Evolutionary conservation across 768 basidiomycete species (phyloP), one percentile per base, ranked within the genome.

Genomic region (Tylopilus felleus): DNA sequence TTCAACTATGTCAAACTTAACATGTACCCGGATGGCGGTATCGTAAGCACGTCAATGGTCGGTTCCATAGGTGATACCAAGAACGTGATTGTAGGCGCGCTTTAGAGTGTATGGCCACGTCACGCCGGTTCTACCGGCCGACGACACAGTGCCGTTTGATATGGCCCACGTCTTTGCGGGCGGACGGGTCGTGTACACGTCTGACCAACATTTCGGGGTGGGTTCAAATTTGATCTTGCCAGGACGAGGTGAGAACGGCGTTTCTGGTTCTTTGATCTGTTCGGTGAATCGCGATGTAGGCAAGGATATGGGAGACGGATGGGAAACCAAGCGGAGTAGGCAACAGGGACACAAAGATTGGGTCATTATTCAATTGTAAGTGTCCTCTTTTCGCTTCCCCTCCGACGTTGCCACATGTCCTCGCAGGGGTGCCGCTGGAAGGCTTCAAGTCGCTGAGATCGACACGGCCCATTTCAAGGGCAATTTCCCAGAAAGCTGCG

Each of bases 21-120:
- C 60, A 94, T 96, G 83, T 93, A 93, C 72, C 97, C 97, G 3
- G 97, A 99, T 64, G 97, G 97, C 38, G 97, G 97, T 3, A 93
- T 98, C 66, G 94, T 93, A 65, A 74, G 47, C 23, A 48, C 3
- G 6, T 8, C 17, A 9, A 10, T 10, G 16, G 21, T 36, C n/a
- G 1, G 33, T 36, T 14, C n/a, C 21, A 42, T 23, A 6, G 21
- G 7, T 44, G 42, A 49, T 47, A 5, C 28, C 51, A 67, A 3
- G 36, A 4, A 38, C 10, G 16, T 41, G 9, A 42, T 44, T 22
- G 28, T 59, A 95, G 93, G 94, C 91, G 49, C 85, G 96, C 16
- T 97, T 97, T 75, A 80, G 95, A 51, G 91, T 88, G 1, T 98
- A 96, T 70, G 95, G 96, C 13, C 66, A 81, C 36, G 90, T 96